A percentile compares a stretch with the other conserved stretches of the same genome.
Evolutionary conservation across 1,284 basidiomycete species (phyloP).

Genomic region (Fistulina hepatica): DNA sequence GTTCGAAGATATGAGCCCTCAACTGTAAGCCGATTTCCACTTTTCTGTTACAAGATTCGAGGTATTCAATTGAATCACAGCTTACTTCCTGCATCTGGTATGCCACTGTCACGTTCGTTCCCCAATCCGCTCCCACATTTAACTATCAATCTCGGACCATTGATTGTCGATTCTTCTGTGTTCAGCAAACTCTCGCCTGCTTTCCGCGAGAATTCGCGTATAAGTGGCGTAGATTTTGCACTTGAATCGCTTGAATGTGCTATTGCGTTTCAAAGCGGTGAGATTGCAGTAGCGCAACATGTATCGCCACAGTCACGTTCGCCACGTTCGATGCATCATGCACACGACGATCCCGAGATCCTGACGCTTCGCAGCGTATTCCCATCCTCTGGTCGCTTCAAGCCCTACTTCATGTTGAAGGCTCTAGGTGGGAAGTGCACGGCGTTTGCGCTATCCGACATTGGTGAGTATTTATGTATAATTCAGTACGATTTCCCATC

Average conservation of each 20-base stretch:
- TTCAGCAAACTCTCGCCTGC: conserved; percentile 23
- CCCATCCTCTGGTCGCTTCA: conserved; percentile 23
- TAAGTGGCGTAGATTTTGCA: conserved; percentile 50
- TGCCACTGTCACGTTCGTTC: too few species aligned
- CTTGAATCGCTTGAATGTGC: conserved; percentile 59
- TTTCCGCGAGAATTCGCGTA: conserved; percentile 26
- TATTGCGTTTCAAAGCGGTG: conserved; percentile 51
- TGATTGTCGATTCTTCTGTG: conserved; percentile 37
- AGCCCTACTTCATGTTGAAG: conserved; percentile 52
- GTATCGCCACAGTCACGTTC: too few species aligned
- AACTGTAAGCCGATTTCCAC: too few species aligned
- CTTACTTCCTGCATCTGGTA: too few species aligned
- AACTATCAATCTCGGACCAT: conserved; percentile 44
- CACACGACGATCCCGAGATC: background rate
- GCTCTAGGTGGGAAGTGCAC: conserved; percentile 36
- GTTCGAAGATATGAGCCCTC: conserved; percentile 61
- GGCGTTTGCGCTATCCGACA: conserved; percentile 53
- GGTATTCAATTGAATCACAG: conserved; percentile 33
- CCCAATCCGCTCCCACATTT: conserved; percentile 54
- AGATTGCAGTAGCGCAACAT: conserved; percentile 60
- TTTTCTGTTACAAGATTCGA: conserved; percentile 33
- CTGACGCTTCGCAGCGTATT: background rate
- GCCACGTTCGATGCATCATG: background rate
- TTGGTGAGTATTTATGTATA: conserved; percentile 36
- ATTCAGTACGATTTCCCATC: background rate